Base-by-base conservation (phyloP, 331 rosid genomes). In the Erythrophleum ivorense region DNA sequence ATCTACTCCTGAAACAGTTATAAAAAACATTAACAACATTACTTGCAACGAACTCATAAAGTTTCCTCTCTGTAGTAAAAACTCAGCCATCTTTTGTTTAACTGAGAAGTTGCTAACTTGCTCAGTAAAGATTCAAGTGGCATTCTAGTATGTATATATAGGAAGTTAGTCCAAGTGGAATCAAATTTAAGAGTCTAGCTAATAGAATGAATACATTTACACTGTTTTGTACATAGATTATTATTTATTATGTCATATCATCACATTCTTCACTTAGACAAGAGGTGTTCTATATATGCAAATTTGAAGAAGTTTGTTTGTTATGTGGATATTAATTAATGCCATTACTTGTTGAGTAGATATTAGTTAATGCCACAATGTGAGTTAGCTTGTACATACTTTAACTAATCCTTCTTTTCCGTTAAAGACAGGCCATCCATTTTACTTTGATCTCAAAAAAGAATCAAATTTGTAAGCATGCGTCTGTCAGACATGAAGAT, bases 1-100 rank as follows among this genome's bases (percentile, higher is more conserved):
- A 43, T 81, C 90, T 43, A 76, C 87, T 1, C 40, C 57, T 4
- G 68, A 43, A 46, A 75, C 67, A 48, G 46, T 48, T 4, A 71
- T 5, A 31, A 87, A 75, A 52, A 49, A 55, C 24, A 75, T 19
- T 2, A 83, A 24, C 0, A 85, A 18, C n/a, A 64, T 80, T 19
- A 87, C 13, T 54, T 34, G 70, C 79, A 77, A 31, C 10, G 77
- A 79, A 34, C 53, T 62, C 2, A 63, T 45, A 9, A 29, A 52
- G 78, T 18, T 73, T 38, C 43, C 76, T 71, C 41, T 49, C 38
- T 29, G 21, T 31, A 21, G 16, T 71, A 16, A 48, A 71, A 43
- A 71, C 43, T 3, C 41, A 2, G 34, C 76, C 76, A 71, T 71
- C 15, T 29, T 29, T 46, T 65, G 31, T 71, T 48, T 29, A 18